These are phyloP conservation scores for Halophytophthora batemanensis DNA, from an alignment of 352 stramenopile genomes.

Conservation along the genomic window DNA sequence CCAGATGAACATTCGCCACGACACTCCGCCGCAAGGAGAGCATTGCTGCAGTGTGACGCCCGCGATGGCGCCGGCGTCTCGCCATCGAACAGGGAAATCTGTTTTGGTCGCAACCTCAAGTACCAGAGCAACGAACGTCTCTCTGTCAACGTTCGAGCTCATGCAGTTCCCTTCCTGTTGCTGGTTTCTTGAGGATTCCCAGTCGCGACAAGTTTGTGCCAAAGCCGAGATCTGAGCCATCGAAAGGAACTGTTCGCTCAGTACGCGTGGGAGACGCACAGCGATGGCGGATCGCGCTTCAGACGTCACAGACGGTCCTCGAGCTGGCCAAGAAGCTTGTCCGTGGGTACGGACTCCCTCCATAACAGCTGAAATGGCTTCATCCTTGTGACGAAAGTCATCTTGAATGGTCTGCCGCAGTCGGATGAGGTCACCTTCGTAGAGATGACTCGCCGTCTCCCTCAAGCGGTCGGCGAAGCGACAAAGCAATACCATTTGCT, in stretches of 20 bases:
- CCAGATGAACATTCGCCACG: slow-evolving; percentile 42
- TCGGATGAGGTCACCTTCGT: slow-evolving; percentile 17
- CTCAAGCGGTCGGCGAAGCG: slow-evolving; percentile 33
- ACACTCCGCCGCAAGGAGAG: slow-evolving; percentile 6
- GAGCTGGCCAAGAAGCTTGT: slow-evolving; percentile 19
- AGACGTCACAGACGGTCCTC: not conserved
- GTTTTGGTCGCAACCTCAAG: slow-evolving; percentile 27
- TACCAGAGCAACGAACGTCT: slow-evolving; percentile 38
- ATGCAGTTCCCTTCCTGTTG: slow-evolving; percentile 6
- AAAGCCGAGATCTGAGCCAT: slow-evolving; percentile 19
- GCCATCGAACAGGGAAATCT: slow-evolving; percentile 37
- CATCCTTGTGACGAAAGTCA: slow-evolving; percentile 35
- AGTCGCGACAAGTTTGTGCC: slow-evolving; percentile 9
- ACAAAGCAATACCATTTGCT: slow-evolving; percentile 31
- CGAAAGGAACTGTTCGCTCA: slow-evolving; percentile 27
- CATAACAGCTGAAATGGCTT: slow-evolving; percentile 24
- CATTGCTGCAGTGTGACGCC: slow-evolving; percentile 29
- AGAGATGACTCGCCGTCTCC: slow-evolving; percentile 18
- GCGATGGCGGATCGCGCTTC: slow-evolving; percentile 3
- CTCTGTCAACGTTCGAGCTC: slow-evolving; percentile 12
- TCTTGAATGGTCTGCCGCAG: slow-evolving; percentile 24
- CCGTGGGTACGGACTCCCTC: slow-evolving; percentile 10
- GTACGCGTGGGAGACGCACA: slow-evolving; percentile 6
- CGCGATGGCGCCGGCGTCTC: slow-evolving; percentile 28
- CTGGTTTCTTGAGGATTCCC: slow-evolving; percentile 12